A percentile compares a stretch with the other conserved stretches of the same genome.
phyloP scores from a whole-genome alignment of 2,329 filamentous ascomycete species.

The Aureobasidium sp. region DNA sequence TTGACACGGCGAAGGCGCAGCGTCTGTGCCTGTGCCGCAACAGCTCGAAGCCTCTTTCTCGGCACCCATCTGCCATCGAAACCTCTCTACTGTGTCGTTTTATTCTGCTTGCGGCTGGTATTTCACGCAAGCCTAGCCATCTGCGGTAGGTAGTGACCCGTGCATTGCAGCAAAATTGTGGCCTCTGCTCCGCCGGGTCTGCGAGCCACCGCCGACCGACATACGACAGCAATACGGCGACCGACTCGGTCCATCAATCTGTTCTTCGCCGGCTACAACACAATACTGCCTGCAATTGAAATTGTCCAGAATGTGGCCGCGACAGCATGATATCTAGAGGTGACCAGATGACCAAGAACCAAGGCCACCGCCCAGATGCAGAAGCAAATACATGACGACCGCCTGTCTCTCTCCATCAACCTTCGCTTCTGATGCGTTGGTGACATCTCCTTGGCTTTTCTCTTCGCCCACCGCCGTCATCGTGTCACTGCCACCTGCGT shows the following conservation, averaged over 20 bases:
- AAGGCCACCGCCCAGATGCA: background rate
- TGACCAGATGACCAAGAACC: background rate
- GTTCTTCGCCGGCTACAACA: too few species aligned
- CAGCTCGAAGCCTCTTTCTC: background rate
- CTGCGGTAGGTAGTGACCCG: background rate
- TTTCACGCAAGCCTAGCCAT: background rate
- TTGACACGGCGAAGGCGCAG: background rate
- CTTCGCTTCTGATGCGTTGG: background rate
- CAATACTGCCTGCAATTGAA: too few species aligned
- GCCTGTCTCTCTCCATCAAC: background rate
- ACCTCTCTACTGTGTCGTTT: background rate
- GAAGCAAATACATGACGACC: background rate
- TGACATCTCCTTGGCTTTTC: background rate
- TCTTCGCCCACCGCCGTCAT: background rate
- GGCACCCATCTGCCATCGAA: too few species aligned
- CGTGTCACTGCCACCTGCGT: background rate
- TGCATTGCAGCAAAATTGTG: background rate
- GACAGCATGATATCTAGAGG: background rate
- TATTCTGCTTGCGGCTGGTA: background rate
- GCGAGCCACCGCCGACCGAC: background rate
- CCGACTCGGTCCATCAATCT: background rate
- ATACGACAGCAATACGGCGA: background rate
- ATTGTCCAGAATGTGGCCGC: background rate
- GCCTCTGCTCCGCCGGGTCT: background rate
- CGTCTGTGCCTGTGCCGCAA: background rate